phyloP scores from a whole-genome alignment of 2,329 filamentous ascomycete genomes.

The Macrophomina phaseolina region DNA sequence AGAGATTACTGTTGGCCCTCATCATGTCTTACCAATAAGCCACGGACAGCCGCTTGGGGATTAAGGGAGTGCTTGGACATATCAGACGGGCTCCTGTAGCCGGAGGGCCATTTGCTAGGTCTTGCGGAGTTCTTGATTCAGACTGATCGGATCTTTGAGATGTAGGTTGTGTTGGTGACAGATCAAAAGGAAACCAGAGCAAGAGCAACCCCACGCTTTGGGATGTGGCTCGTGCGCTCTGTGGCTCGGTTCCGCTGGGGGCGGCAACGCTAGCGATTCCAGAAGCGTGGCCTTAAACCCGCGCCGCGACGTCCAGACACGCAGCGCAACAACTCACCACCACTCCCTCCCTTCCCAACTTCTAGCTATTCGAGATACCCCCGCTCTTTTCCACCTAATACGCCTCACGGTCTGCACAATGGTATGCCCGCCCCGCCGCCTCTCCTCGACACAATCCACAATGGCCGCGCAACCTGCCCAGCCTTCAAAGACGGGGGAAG shows the following conservation, averaged over 20 bases:
- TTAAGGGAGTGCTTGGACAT: too few species aligned
- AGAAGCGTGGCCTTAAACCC: slow-evolving; percentile 26
- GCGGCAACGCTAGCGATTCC: slow-evolving; percentile 20
- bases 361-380: slow-evolving; percentile 22
- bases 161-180: too few species aligned
- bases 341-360: slow-evolving; percentile 1
- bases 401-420: slow-evolving; percentile 12
- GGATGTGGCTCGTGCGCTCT: slow-evolving; percentile 9
- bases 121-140: too few species aligned
- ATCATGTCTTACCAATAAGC: too few species aligned
- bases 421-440: background rate
- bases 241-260: background rate
- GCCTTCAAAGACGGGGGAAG: slow-evolving; percentile 4
- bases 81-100: too few species aligned
- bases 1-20: too few species aligned
- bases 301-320: slow-evolving; percentile 15
- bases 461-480: background rate
- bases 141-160: too few species aligned
- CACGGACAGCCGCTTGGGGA: too few species aligned
- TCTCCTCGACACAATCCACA: background rate
- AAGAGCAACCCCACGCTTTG: too few species aligned
- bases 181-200: too few species aligned
- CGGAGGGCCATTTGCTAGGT: too few species aligned
- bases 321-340: slow-evolving; percentile 20
- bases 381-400: background rate